Percentiles rank a stretch among this genome's conserved stretches.
phyloP scores from a whole-genome alignment of 441 rosid species.

The Jatropha multifida region DNA sequence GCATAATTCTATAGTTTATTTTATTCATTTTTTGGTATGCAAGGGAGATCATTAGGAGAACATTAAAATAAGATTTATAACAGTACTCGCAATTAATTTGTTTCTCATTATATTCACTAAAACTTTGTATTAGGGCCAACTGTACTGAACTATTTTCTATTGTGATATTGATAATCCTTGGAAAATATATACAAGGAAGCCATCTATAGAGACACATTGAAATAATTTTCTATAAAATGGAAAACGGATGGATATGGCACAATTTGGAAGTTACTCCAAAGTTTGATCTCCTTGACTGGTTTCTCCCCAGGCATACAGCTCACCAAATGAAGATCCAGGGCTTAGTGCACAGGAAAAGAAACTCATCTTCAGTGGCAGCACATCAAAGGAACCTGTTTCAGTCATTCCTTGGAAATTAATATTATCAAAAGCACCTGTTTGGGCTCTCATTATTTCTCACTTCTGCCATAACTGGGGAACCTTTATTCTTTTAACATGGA shows the following conservation, averaged over 20 bases:
- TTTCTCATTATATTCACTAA: background rate
- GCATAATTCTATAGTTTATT: background rate
- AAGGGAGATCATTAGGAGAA: background rate
- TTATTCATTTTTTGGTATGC: background rate
- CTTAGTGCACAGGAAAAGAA: slow-evolving; percentile 65
- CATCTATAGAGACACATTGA: background rate
- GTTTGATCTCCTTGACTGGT: slow-evolving; percentile 18
- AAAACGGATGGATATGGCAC: background rate
- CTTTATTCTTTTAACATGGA: slow-evolving; percentile 94
- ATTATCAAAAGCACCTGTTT: slow-evolving; percentile 90
- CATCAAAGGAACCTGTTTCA: slow-evolving; percentile 77
- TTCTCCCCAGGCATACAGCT: slow-evolving; percentile 75
- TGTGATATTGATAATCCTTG: background rate
- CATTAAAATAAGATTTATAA: background rate
- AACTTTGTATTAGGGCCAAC: background rate
- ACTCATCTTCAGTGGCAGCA: slow-evolving; percentile 61
- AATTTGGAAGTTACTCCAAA: slow-evolving; percentile 13
- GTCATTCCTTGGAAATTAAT: slow-evolving; percentile 94
- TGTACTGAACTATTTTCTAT: background rate
- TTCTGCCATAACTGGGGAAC: slow-evolving; percentile 99
- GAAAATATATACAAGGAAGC: background rate
- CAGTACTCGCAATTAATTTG: background rate
- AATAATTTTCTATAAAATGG: background rate
- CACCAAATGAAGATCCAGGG: slow-evolving; percentile 82
- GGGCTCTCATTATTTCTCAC: slow-evolving; percentile 97